Conservation (phyloP, 225 moss, liverwort and hornwort genomes). For the Bryoerythrophyllum caledonicum region DNA sequence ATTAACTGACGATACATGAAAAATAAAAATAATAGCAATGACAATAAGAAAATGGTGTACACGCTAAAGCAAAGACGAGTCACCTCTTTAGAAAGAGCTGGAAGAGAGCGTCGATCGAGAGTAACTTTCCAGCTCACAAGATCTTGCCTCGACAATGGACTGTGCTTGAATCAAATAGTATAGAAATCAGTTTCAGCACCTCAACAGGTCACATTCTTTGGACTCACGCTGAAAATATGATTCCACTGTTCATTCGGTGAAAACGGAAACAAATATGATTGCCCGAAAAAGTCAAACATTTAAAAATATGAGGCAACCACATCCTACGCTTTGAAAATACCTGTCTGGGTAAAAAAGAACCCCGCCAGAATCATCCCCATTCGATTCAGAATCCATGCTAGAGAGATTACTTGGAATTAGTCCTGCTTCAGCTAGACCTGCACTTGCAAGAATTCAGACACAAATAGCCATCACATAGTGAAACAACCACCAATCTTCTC, state of each 20-base stretch:
- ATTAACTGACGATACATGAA: neutral
- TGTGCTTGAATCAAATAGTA: constrained; percentile 32
- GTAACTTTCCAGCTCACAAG: constrained; percentile 94
- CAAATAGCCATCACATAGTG: constrained; percentile 2
- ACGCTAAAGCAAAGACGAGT: constrained; percentile 1
- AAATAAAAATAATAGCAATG: neutral
- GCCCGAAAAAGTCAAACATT: neutral
- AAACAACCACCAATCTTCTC: constrained; percentile 11
- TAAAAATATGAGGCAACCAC: constrained; percentile 3
- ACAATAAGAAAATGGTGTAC: neutral
- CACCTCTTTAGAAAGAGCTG: constrained; percentile 71
- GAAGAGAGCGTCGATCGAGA: constrained; percentile 66
- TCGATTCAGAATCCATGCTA: constrained; percentile 53
- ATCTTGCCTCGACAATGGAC: constrained; percentile 88
- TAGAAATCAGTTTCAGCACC: constrained; percentile 19
- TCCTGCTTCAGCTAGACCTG: constrained; percentile 97
- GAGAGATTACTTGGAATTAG: constrained; percentile 91
- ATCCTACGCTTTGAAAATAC: constrained; percentile 34
- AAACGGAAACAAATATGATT: constrained; percentile 1
- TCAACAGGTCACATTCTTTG: constrained; percentile 17
- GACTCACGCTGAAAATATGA: constrained; percentile 8
- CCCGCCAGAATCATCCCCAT: constrained; percentile 37
- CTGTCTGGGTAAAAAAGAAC: constrained; percentile 74
- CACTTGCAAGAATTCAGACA: constrained; percentile 9
- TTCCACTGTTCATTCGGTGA: neutral